Base-by-base conservation (phyloP, 202 grass and related monocot genomes). In the Dendrocalamus latiflorus region DNA sequence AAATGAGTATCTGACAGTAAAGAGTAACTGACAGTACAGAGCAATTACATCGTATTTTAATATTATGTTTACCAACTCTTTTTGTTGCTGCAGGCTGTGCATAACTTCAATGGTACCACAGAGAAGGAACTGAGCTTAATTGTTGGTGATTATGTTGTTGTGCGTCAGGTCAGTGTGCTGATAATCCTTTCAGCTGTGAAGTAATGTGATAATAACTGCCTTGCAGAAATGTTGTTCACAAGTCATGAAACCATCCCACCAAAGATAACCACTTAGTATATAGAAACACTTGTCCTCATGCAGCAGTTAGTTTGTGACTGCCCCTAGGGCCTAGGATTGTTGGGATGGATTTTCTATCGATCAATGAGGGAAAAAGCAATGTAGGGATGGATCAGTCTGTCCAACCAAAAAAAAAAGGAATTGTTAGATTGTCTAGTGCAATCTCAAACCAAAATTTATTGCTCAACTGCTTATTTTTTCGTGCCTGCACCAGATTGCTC, bases 121-220 rank as follows among this genome's bases (percentile, higher is more conserved):
- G 93, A 94, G 51, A 99, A 88, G 70, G 96, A 99, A 83, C 75
- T 99, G 63, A 96, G 93, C 78, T 94, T 99, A 85, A 95, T 99
- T 75, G 86, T 85, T 13, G 93, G 96, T 26, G 96, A 99, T 71
- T 96, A 96, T 91, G 93, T 99, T 84, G 96, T 99, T 69, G 93
- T 99, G 82, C 88, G 96, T 47, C 93, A 99, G 91, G 96, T 99
- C 66, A 77, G 85, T 78, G 87, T 81, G 25, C 20, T 67, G 20
- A 67, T 80, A 22, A 71, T 65, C 39, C 24, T 75, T 80, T 70
- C 56, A 48, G 12, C 37, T 81, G 20, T 48, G 5, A 72, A 61
- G 11, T 37, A 58, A 61, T 57, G 20, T 28, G 18, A 42, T 57
- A 60, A 38, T 54, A 8, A 4, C 9, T 73, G 75, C 11, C 70